These are phyloP conservation scores for Stipa capillata DNA, from an alignment of 176 grass and related monocot genomes.

Conservation along the genomic window DNA sequence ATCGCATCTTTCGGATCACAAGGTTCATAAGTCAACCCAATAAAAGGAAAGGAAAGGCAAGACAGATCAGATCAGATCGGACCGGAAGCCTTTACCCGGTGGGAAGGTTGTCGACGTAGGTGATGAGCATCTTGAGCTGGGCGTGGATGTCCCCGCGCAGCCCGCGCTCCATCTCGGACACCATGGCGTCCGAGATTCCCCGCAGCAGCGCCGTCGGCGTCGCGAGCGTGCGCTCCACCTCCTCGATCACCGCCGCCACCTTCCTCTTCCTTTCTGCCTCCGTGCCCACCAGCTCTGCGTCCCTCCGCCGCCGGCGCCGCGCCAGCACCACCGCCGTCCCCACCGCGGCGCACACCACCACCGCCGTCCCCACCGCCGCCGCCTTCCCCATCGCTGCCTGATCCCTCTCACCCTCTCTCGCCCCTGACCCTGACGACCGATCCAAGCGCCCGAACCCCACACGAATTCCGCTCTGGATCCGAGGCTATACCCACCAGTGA, in stretches of 20 bases:
- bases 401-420: too few relatives aligned
- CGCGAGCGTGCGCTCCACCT: constrained; percentile 58
- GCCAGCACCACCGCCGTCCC: constrained; percentile 50
- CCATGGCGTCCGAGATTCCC: constrained; percentile 72
- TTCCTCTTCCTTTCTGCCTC: constrained; percentile 28
- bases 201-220: constrained; percentile 72
- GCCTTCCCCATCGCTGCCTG: constrained; percentile 51
- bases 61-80: constrained; percentile 4
- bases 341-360: constrained; percentile 64
- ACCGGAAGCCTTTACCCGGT: constrained; percentile 49
- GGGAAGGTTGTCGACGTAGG: constrained; percentile 91
- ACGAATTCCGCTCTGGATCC: constrained; percentile 20
- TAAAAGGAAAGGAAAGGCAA: neutral
- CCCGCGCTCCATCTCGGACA: constrained; percentile 79
- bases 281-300: neutral
- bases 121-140: constrained; percentile 82
- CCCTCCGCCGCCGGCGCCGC: constrained; percentile 25
- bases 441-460: neutral
- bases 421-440: neutral
- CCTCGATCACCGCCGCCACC: constrained; percentile 43
- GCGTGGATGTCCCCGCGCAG: constrained; percentile 51
- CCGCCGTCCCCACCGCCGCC: constrained; percentile 46
- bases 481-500: neutral
- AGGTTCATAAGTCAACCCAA: neutral
- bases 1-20: constrained; percentile 9